Base-by-base conservation (phyloP, 2,329 filamentous ascomycete genomes). In the Ceratocystis cacaofunesta region DNA sequence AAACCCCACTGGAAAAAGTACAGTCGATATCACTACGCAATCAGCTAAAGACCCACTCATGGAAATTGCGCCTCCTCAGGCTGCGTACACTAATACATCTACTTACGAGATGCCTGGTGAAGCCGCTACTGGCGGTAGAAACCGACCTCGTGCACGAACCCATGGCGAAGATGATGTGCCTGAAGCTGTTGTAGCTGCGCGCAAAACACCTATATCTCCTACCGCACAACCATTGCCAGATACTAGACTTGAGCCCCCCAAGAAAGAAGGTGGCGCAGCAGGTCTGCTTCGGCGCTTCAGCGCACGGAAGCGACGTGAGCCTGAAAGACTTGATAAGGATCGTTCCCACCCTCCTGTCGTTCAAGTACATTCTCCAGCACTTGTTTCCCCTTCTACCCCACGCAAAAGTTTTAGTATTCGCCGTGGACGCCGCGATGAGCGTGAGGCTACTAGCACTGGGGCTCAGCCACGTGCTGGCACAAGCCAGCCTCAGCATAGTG, bases 161-260 rank as follows among this genome's bases (percentile, higher is more conserved):
- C 92, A 97, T 72, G 94, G 92, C 17, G 94, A 97, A 74, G 92
- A 97, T 68, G 94, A 99, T 66, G 82, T 90, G 10, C 82, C 86
- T 0, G 89, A 95, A 61, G 81, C 81, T 6, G 77, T 88, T 36
- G 43, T 61, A 25, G 52, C 60, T 15, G 58, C 63, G 3, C 58
- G 63, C 43, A 67, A 67, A 52, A 58, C 63, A 19, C 66, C 66
- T 5, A 19, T 67, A 22, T 67, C 66, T 2, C 63, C 66, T 60
- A 46, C 32, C 19, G 19, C 60, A 8, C 48, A 55, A n/a, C 61
- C 22, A 84, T 85, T 74, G 77, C 70, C 74, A 80, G 66, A 67
- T 19, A 25, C 55, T 19, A 66, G 64, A 10, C 63, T 61, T 68
- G 94, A 99, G 67, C 82, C 90, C 10, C 89, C 95, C 58, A 81